Evolutionary conservation across 495 filamentous ascomycete genomes (phyloP), one percentile per base, ranked within the genome.

Genomic region (Entonaema liquescens): DNA sequence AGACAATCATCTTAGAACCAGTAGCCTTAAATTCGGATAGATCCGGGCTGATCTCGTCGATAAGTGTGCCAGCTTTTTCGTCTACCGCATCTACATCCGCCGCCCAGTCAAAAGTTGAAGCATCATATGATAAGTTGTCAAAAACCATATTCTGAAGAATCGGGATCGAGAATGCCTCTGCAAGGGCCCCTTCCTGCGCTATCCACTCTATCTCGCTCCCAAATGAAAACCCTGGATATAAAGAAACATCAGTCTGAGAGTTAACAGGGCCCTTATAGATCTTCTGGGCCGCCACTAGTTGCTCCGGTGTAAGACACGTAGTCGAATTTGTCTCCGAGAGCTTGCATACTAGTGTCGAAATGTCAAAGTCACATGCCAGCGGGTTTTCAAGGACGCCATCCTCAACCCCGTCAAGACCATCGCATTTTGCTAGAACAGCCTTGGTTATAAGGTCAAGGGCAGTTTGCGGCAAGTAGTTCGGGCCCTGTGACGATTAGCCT

Each of bases 121-220:
- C 59, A 63, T 87, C 74, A 54, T 82, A 85, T 12, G 71, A 76
- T 28, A 85, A 65, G 65, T 86, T 78, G 40, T 85, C 68, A 71
- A 83, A 86, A 23, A 84, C 82, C 13, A 87, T 74, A 26, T 87
- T 82, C 59, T 87, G 82, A 74, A 86, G 68, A 56, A 87, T 82
- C 13, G 81, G 83, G 13, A 79, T 75, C 9, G 74, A 72, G 70
- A 80, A 83, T 2, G 62, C 55, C 8, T 77, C 19, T 8, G 77
- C 75, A 1, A 83, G 71, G 17, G 8, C 7, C n/a, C 68, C 67
- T 62, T 80, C 76, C 57, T 83, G 82, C 13, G 52, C 2, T 9
- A 78, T 59, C 79, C 78, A 77, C 23, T 71, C 71, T 26, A 63
- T 74, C 67, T 80, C 82, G 28, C 73, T 79, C 42, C 70, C 77